phyloP scores from a whole-genome alignment of 495 filamentous ascomycete species.

The Stereocaulon alpinum region DNA sequence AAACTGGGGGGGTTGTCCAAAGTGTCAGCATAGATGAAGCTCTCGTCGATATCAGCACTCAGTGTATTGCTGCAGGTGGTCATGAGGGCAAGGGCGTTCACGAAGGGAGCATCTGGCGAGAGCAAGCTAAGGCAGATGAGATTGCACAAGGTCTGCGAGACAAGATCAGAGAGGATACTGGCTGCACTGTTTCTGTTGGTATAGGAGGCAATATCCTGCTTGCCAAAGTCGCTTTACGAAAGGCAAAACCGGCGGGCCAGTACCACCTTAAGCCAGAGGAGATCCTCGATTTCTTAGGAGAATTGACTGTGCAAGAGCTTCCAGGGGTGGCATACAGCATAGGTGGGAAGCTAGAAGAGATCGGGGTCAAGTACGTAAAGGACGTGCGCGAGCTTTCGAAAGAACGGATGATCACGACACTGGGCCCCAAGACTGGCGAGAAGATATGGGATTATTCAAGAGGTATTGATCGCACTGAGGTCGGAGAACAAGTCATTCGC shows the following conservation, averaged over 20 bases:
- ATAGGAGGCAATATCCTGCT: slow-evolving; percentile 86
- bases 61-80: slow-evolving; percentile 56
- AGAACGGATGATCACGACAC: slow-evolving; percentile 56
- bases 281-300: slow-evolving; percentile 62
- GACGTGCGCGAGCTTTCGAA: slow-evolving; percentile 67
- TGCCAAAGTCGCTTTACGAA: slow-evolving; percentile 81
- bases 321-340: slow-evolving; percentile 86
- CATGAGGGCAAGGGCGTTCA: slow-evolving; percentile 55
- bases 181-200: slow-evolving; percentile 84
- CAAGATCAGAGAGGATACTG: slow-evolving; percentile 59
- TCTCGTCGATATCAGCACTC: slow-evolving; percentile 61
- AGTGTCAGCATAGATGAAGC: slow-evolving; percentile 97
- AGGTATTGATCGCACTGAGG: slow-evolving; percentile 77
- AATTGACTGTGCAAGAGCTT: slow-evolving; percentile 64
- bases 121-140: slow-evolving; percentile 70
- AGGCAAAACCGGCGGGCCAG: slow-evolving; percentile 91
- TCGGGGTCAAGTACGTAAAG: slow-evolving; percentile 71
- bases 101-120: slow-evolving; percentile 66
- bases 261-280: slow-evolving; percentile 75
- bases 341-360: slow-evolving; percentile 71
- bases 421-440: slow-evolving; percentile 88
- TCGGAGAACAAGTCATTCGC: slow-evolving; percentile 67
- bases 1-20: slow-evolving; percentile 71
- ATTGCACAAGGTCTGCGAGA: slow-evolving; percentile 59
- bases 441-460: slow-evolving; percentile 86